Evolutionary conservation across 257 asterid species (phyloP).

Genomic region (Echium plantagineum): DNA sequence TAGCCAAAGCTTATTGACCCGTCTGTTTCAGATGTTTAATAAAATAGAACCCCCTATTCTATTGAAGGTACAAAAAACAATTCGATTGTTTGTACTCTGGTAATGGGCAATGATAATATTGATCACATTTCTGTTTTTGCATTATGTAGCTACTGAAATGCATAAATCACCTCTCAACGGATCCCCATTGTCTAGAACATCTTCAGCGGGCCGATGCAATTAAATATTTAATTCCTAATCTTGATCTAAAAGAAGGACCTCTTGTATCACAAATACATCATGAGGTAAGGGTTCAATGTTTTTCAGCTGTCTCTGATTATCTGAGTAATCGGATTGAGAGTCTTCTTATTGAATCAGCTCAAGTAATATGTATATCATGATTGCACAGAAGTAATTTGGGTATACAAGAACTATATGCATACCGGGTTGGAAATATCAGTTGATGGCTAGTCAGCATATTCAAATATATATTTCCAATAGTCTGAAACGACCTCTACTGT

Average conservation of each 20-base stretch:
- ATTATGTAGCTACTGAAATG: conserved; percentile 69
- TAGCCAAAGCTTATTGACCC: conserved; percentile 93
- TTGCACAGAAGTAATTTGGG: too few species aligned
- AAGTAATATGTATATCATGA: too few species aligned
- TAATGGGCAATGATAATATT: conserved; percentile 9
- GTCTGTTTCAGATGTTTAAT: conserved; percentile 96
- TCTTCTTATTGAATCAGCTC: too few species aligned
- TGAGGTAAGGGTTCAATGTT: conserved; percentile 51
- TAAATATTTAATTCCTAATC: conserved; percentile 91
- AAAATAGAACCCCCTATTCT: conserved; percentile 94
- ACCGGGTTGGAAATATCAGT: too few species aligned
- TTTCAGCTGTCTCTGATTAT: background rate
- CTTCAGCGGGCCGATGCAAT: conserved; percentile 98
- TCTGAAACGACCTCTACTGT: too few species aligned
- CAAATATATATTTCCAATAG: too few species aligned
- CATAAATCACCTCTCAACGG: conserved; percentile 85
- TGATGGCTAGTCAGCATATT: too few species aligned
- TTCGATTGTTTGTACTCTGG: conserved; percentile 6
- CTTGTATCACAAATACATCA: conserved; percentile 87
- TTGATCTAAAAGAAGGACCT: conserved; percentile 88
- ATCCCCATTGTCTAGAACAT: conserved; percentile 90
- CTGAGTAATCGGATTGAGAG: background rate
- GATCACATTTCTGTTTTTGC: conserved; percentile 4
- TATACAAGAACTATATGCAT: too few species aligned
- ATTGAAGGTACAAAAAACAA: conserved; percentile 48